Conservation (phyloP, 139 green algal genomes). For the Chlamydomonas sp. region DNA sequence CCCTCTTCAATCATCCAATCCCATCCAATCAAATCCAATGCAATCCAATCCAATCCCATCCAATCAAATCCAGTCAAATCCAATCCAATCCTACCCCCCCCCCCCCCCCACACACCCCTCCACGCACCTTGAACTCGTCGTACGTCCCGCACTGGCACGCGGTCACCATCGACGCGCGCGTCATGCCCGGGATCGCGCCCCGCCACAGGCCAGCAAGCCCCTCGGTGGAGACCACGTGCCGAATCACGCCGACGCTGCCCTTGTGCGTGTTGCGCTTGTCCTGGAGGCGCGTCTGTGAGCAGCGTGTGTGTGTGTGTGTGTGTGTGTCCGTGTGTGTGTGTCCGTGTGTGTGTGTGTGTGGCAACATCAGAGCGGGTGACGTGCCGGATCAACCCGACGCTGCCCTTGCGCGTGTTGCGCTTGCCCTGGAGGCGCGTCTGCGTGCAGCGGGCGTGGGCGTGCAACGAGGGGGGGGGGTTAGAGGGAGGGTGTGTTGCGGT, state of each 20-base stretch:
- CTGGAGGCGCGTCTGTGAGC: constrained; percentile 9
- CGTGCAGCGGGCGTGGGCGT: too few relatives aligned
- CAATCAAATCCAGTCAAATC: too few relatives aligned
- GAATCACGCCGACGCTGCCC: constrained; percentile 3
- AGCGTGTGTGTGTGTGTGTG: too few relatives aligned
- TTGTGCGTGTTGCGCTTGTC: constrained; percentile 4
- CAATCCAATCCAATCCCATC: too few relatives aligned
- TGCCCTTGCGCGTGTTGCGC: too few relatives aligned
- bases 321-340: not conserved
- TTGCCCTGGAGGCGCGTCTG: constrained; percentile 13
- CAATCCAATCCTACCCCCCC: too few relatives aligned
- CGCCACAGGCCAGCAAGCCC: constrained; percentile 28
- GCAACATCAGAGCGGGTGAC: too few relatives aligned
- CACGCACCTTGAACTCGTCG: constrained; percentile 1
- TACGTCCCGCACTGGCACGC: constrained; percentile 7
- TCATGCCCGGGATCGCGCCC: constrained; percentile 26
- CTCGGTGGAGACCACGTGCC: constrained; percentile 14
- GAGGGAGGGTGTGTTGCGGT: not conserved
- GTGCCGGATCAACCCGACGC: too few relatives aligned
- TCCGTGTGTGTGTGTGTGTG: too few relatives aligned
- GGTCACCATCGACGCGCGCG: constrained; percentile 13
- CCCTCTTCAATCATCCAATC: too few relatives aligned
- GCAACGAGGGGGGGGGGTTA: not conserved
- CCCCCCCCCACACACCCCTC: too few relatives aligned
- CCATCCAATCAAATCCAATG: too few relatives aligned